phyloP scores from a whole-genome alignment of 148 eudicot genomes.

The Fallopia convolvulus region DNA sequence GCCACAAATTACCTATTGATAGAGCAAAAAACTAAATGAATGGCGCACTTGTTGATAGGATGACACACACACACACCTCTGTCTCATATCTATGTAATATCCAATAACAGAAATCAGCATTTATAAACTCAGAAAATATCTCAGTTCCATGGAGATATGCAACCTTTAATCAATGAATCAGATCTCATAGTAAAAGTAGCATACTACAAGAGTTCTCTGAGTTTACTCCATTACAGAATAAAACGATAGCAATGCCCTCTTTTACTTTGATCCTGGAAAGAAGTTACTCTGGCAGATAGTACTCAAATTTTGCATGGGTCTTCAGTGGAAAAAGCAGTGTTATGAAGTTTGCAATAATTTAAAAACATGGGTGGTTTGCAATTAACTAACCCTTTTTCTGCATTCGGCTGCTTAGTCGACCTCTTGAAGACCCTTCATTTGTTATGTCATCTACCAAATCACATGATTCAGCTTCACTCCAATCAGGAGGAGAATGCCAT shows the following conservation, averaged over 20 bases:
- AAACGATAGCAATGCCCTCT: background rate
- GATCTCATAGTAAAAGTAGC: background rate
- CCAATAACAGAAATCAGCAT: background rate
- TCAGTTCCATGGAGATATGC: background rate
- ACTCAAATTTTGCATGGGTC: background rate
- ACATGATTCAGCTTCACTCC: conserved; percentile 51
- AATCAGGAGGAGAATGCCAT: conserved; percentile 99
- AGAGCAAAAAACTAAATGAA: background rate
- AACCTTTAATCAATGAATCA: background rate
- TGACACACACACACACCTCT: background rate
- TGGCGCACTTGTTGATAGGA: background rate
- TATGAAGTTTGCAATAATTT: background rate
- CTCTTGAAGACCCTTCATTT: conserved; percentile 44
- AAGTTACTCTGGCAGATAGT: background rate
- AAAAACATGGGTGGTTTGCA: background rate
- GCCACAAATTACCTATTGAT: conserved; percentile 92
- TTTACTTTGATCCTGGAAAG: conserved; percentile 1
- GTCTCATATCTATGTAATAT: background rate
- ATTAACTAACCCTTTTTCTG: conserved; percentile 69
- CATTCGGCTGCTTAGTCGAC: conserved; percentile 88
- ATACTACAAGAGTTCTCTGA: background rate
- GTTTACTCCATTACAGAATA: background rate
- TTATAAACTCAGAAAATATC: background rate
- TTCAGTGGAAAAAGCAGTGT: background rate
- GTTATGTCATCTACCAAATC: conserved; percentile 29